These are phyloP conservation scores for Diaporthe sp. DNA, from an alignment of 2,329 filamentous ascomycete species.

Conservation along the genomic window DNA sequence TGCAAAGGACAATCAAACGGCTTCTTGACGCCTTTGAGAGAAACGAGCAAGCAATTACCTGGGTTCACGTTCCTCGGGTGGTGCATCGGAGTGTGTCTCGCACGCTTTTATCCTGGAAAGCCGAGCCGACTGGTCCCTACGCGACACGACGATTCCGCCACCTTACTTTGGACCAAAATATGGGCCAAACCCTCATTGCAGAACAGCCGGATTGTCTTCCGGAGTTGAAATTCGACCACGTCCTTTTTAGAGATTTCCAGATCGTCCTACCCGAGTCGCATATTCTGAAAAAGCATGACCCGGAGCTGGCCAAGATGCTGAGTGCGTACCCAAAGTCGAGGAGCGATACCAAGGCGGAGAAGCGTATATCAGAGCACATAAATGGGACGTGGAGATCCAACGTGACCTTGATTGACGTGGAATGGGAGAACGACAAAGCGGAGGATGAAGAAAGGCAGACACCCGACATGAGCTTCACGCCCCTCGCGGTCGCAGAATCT, in stretches of 20 bases:
- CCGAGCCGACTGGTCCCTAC: not conserved
- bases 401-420: not conserved
- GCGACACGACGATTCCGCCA: not conserved
- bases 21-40: not conserved
- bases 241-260: not conserved
- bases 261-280: not conserved
- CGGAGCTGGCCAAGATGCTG: not conserved
- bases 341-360: not conserved
- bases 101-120: not conserved
- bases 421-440: not conserved
- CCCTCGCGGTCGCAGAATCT: not conserved
- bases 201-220: not conserved
- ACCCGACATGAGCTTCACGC: not conserved
- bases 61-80: not conserved
- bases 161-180: not conserved
- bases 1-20: not conserved
- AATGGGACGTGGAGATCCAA: not conserved
- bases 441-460: not conserved
- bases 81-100: not conserved
- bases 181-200: not conserved
- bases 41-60: not conserved
- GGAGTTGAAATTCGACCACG: not conserved
- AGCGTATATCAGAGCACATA: not conserved
- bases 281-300: not conserved
- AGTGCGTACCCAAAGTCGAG: not conserved